Evolutionary conservation across 306 rosid species (phyloP).

Genomic region (Canavalia ensiformis): DNA sequence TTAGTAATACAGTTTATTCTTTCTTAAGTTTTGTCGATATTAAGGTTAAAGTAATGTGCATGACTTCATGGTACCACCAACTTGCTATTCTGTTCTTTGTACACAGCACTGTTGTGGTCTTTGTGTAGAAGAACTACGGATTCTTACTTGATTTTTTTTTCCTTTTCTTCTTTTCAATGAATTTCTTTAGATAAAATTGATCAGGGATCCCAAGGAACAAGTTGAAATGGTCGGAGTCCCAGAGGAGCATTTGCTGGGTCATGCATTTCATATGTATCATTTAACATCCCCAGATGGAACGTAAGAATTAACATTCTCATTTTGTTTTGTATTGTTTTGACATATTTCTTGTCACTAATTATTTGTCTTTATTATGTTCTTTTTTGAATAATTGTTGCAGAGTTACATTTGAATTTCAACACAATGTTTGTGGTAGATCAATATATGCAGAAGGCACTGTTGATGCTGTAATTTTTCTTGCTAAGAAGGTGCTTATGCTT

Average conservation of each 20-base stretch:
- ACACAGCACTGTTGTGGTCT: not conserved
- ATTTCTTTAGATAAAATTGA: conserved; percentile 70
- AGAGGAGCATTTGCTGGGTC: conserved; percentile 86
- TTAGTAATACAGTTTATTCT: not conserved
- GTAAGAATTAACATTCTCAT: conserved; percentile 51
- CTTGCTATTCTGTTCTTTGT: not conserved
- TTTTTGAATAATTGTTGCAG: conserved; percentile 54
- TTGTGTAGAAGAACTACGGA: not conserved
- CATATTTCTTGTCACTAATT: conserved; percentile 23
- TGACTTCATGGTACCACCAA: not conserved
- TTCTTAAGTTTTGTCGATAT: conserved; percentile 15
- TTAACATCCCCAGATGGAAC: conserved; percentile 83
- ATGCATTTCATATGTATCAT: conserved; percentile 93
- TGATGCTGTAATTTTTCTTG: conserved; percentile 85
- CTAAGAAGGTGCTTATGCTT: conserved; percentile 73
- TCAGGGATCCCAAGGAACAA: conserved; percentile 84
- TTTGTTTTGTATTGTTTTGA: conserved; percentile 23
- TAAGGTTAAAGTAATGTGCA: not conserved
- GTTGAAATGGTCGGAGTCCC: conserved; percentile 92
- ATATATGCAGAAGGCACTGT: conserved; percentile 95
- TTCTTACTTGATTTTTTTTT: conserved; percentile 27
- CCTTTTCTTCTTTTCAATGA: conserved; percentile 18
- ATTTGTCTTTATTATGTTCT: conserved; percentile 18
- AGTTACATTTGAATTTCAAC: conserved; percentile 95
- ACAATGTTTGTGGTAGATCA: conserved; percentile 95